Evolutionary conservation across 2,329 filamentous ascomycete genomes (phyloP), one percentile per base, ranked within the genome.

Genomic region (Calonectria crousiana): DNA sequence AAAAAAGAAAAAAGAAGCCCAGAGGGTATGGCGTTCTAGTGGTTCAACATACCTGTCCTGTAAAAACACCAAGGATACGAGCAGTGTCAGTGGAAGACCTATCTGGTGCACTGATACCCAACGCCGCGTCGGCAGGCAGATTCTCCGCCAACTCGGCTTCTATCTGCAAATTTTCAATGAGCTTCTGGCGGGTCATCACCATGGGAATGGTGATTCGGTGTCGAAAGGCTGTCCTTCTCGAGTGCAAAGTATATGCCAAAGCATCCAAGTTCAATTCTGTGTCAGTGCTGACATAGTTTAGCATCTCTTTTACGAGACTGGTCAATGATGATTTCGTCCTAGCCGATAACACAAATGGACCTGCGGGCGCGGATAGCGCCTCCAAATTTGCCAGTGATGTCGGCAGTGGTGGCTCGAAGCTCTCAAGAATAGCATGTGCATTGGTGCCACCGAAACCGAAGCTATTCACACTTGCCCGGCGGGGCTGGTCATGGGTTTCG

Each of bases 381-480:
- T 30, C 26, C 26, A 18, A 2, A 18, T 4, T 14, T 30, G 8
- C 11, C 18, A 11, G 26, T 41, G 38, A 20, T 20, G 38, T 4
- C 8, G 1, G 38, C 38, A 5, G 13, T 20, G 16, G 13, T 41
- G 38, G 38, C 16, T 41, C 38, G 6, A 18, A 41, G 16, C 38
- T 47, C 26, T 84, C 84, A 6, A 87, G 74, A 11, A 89, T 85
- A 0, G 83, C 82, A 69, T 88, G 87, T 2, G 84, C 85, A 72
- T 88, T 88, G 14, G 86, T 85, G 28, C 84, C 86, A 16, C 85
- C 86, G 58, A 85, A 88, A 0, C 87, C 87, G 53, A 78, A 83
- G n/a, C 79, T 79, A 69, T 83, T 83, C 36, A 83, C 75, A 64
- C 78, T 81, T 1, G 74, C 80, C 0, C 81, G 74, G 8, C 71